These are phyloP conservation scores for Coleophoma crateriformis DNA, from an alignment of 2,329 filamentous ascomycete genomes.

Conservation along the genomic window DNA sequence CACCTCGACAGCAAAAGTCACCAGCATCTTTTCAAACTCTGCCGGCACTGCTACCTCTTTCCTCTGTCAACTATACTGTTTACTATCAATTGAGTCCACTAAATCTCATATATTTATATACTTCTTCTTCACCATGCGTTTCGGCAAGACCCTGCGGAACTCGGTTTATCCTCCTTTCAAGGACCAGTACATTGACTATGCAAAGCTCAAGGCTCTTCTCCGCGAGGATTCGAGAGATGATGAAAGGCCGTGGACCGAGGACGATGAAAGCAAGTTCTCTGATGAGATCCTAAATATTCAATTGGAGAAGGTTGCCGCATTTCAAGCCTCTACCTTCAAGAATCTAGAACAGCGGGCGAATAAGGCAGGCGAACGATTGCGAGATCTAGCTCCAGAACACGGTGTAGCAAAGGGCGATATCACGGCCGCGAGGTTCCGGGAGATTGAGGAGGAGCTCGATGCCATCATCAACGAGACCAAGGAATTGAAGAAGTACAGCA, in stretches of 20 bases:
- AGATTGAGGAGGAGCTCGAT: constrained; percentile 77
- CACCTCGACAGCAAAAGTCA: no score
- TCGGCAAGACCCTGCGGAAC: constrained; percentile 80
- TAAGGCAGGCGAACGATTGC: constrained; percentile 61
- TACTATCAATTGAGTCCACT: no score
- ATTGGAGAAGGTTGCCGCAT: constrained; percentile 88
- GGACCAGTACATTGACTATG: constrained; percentile 92
- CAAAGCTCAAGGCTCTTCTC: constrained; percentile 83
- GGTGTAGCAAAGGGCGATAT: constrained; percentile 40
- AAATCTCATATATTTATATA: no score
- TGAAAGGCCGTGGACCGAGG: constrained; percentile 77
- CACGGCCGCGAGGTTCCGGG: constrained; percentile 51
- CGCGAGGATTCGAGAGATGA: constrained; percentile 62
- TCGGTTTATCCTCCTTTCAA: constrained; percentile 84
- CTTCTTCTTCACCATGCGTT: constrained; percentile 62
- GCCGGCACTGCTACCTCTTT: no score
- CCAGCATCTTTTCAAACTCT: no score
- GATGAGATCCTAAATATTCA: constrained; percentile 93
- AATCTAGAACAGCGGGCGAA: constrained; percentile 49
- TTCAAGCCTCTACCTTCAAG: constrained; percentile 75
- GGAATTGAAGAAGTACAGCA: constrained; percentile 91
- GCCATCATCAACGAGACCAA: constrained; percentile 83
- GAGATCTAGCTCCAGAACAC: constrained; percentile 69
- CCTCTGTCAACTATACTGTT: no score
- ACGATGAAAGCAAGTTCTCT: constrained; percentile 89